Percentiles rank a stretch among this genome's conserved stretches.
Evolutionary conservation across 2,329 filamentous ascomycete species (phyloP).

Genomic region (Fusarium oligoseptatum): DNA sequence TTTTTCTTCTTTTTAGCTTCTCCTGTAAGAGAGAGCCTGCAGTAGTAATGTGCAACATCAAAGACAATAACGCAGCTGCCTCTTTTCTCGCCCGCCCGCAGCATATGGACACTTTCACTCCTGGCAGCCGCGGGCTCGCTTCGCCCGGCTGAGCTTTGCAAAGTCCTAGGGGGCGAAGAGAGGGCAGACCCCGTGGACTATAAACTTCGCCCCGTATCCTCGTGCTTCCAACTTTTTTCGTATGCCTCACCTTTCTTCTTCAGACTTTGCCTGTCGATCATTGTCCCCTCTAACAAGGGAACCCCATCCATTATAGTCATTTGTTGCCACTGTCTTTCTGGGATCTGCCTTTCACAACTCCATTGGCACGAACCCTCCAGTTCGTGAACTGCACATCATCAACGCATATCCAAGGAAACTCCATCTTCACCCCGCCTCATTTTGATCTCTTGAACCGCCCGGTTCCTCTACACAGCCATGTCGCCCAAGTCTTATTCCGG

Average conservation of each 20-base stretch:
- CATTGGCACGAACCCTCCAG: conserved; percentile 16
- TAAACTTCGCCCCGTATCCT: conserved; percentile 37
- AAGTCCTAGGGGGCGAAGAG: too few species aligned
- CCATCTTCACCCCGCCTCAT: conserved; percentile 32
- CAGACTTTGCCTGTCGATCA: conserved; percentile 33
- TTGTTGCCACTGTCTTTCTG: conserved; percentile 15
- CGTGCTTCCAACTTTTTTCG: conserved; percentile 15
- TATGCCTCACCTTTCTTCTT: conserved; percentile 35
- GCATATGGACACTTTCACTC: conserved; percentile 35
- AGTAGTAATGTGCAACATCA: conserved; percentile 42
- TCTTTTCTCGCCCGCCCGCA: conserved; percentile 45
- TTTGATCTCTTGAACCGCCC: not conserved
- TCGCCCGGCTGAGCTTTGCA: conserved; percentile 11
- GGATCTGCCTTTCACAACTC: conserved; percentile 24
- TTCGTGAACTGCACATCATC: conserved; percentile 31
- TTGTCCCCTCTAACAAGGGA: conserved; percentile 29
- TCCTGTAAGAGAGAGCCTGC: conserved; percentile 24
- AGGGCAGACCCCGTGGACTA: conserved; percentile 17
- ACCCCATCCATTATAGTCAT: conserved; percentile 14
- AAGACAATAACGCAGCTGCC: conserved; percentile 23
- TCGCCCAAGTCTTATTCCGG: conserved; percentile 26
- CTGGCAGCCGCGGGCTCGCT: conserved; percentile 30
- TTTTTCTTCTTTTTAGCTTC: conserved; percentile 14
- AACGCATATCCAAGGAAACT: conserved; percentile 1
- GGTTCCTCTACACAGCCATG: conserved; percentile 4